Evolutionary conservation across 2,329 filamentous ascomycete species (phyloP).

Genomic region (Chaetoscypha palmicola): DNA sequence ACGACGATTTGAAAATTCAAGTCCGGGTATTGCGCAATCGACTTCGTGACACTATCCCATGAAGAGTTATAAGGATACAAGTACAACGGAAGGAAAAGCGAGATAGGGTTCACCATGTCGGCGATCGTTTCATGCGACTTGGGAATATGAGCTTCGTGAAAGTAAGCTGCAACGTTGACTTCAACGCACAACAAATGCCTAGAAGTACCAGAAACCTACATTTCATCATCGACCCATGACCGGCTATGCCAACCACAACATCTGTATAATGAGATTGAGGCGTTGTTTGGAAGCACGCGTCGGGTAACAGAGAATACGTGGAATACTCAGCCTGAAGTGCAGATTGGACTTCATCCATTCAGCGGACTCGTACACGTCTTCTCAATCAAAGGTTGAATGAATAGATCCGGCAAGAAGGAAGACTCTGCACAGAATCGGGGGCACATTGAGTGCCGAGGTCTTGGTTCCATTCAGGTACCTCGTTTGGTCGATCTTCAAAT

Average conservation of each 20-base stretch:
- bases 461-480: neutral
- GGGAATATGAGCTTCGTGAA: too few species aligned
- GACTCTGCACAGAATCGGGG: neutral
- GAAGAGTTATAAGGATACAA: constrained; percentile 23
- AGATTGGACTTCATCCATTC: constrained; percentile 4
- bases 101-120: constrained; percentile 18
- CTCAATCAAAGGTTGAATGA: constrained; percentile 5
- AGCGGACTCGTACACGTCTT: neutral
- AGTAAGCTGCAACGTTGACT: neutral
- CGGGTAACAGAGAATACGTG: constrained; percentile 2
- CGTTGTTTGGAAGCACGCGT: too few species aligned
- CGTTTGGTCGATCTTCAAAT: neutral
- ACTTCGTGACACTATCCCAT: constrained; percentile 17
- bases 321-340: constrained; percentile 10
- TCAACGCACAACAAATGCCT: too few species aligned
- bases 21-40: constrained; percentile 15
- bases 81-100: constrained; percentile 22
- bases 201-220: too few species aligned
- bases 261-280: too few species aligned
- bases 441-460: constrained; percentile 1
- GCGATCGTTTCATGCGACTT: too few species aligned
- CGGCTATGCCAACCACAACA: too few species aligned
- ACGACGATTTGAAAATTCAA: constrained; percentile 21
- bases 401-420: constrained; percentile 2
- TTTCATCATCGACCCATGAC: too few species aligned